Evolutionary conservation across 495 filamentous ascomycete genomes (phyloP).

Genomic region (Durotheca rogersii): DNA sequence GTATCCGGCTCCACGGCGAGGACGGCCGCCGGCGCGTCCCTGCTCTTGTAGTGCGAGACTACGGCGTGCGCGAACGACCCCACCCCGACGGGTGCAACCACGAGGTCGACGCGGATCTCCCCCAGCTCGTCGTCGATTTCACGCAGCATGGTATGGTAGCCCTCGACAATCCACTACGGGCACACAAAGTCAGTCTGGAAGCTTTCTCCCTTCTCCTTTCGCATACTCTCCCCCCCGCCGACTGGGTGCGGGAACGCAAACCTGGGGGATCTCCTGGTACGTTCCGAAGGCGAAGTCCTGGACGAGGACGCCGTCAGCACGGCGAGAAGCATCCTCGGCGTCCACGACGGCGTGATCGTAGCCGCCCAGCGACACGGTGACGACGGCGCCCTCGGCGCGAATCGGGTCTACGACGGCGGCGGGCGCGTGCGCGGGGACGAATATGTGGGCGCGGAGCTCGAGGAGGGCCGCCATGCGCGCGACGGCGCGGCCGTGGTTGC

Average conservation of each 20-base stretch:
- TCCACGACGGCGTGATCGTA: constrained; percentile 61
- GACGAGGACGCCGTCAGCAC: constrained; percentile 52
- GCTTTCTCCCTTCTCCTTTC: neutral
- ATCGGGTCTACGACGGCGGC: constrained; percentile 54
- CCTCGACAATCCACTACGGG: constrained; percentile 70
- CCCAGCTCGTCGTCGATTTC: constrained; percentile 61
- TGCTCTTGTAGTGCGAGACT: constrained; percentile 56
- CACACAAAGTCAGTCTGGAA: neutral
- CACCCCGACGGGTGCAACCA: constrained; percentile 63
- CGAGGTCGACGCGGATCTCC: constrained; percentile 37
- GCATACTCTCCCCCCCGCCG: too few species aligned
- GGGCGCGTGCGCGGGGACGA: constrained; percentile 57
- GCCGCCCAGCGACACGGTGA: constrained; percentile 52
- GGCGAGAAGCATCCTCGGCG: constrained; percentile 41
- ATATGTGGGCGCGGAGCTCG: constrained; percentile 51
- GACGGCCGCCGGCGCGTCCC: constrained; percentile 34
- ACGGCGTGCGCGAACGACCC: constrained; percentile 66
- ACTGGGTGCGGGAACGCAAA: constrained; percentile 12
- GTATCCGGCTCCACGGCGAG: constrained; percentile 64
- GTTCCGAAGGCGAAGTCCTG: constrained; percentile 64
- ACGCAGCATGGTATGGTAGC: constrained; percentile 66
- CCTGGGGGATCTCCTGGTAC: constrained; percentile 60
- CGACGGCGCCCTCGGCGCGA: constrained; percentile 55
- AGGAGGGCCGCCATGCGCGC: constrained; percentile 63
- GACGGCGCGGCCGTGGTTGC: constrained; percentile 72